phyloP scores from a whole-genome alignment of 2,329 filamentous ascomycete species.

The Neobulgaria alba region DNA sequence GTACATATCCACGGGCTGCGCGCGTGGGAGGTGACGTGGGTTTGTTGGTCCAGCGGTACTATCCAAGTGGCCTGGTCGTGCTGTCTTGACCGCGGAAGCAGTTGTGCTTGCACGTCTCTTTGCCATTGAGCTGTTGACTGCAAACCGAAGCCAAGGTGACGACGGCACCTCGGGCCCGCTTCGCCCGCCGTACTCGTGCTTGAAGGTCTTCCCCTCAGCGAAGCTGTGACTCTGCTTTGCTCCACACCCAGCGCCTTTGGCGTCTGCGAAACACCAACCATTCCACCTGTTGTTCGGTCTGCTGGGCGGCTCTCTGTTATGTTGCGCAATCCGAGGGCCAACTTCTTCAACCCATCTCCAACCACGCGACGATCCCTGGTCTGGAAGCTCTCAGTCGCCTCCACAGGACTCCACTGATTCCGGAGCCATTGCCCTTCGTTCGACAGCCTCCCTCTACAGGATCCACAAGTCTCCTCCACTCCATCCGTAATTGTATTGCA shows the following conservation, averaged over 20 bases:
- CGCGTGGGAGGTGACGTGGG: too few relatives aligned
- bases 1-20: too few relatives aligned
- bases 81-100: too few relatives aligned
- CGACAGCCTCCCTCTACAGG: background rate
- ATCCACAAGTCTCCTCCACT: too few relatives aligned
- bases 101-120: background rate
- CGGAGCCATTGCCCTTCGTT: too few relatives aligned
- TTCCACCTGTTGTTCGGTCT: background rate
- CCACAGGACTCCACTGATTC: too few relatives aligned
- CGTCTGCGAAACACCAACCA: conserved; percentile 12
- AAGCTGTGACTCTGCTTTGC: conserved; percentile 3
- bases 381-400: too few relatives aligned
- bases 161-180: background rate
- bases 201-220: background rate
- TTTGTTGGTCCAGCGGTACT: too few relatives aligned
- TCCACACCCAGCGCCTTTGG: conserved; percentile 16
- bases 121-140: background rate
- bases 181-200: background rate
- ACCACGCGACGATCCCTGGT: too few relatives aligned
- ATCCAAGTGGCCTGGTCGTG: too few relatives aligned
- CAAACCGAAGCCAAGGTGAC: background rate
- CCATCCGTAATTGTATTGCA: background rate
- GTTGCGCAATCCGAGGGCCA: background rate
- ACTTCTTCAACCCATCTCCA: too few relatives aligned
- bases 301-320: background rate